phyloP scores from a whole-genome alignment of 2,329 filamentous ascomycete genomes.

The Thelonectria rubi region DNA sequence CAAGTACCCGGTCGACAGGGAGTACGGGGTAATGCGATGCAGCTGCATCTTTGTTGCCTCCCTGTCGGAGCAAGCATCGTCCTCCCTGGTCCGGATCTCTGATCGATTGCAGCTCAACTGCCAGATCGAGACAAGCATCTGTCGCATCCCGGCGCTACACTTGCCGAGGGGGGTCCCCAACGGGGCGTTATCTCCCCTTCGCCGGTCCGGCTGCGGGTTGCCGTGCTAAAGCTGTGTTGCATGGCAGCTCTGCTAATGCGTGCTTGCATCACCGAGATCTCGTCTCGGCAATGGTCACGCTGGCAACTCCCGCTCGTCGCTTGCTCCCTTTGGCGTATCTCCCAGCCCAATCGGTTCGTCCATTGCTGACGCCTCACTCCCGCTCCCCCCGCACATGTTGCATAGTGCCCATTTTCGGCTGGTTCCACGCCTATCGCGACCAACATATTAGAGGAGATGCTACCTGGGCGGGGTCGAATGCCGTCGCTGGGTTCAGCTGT shows the following conservation, averaged over 20 bases:
- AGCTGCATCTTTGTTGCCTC: not conserved
- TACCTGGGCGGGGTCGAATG: conserved; percentile 13
- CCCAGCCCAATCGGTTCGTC: conserved; percentile 4
- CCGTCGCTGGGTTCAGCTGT: not conserved
- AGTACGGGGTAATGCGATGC: not conserved
- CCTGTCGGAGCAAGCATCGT: conserved; percentile 6
- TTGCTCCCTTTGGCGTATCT: conserved; percentile 15
- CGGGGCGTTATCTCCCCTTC: conserved; percentile 11
- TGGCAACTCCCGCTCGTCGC: not conserved
- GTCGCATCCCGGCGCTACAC: conserved; percentile 11
- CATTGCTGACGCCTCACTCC: conserved; percentile 12
- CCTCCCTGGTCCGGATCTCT: conserved; percentile 9
- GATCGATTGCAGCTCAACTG: conserved; percentile 22
- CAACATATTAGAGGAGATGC: conserved; percentile 17
- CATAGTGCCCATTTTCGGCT: conserved; percentile 25
- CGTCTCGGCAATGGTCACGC: conserved; percentile 2
- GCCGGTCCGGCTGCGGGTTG: conserved; percentile 16
- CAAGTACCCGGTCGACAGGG: not conserved
- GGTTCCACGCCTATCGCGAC: conserved; percentile 12
- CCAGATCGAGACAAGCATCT: conserved; percentile 25
- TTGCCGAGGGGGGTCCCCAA: conserved; percentile 2
- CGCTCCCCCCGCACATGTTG: conserved; percentile 21
- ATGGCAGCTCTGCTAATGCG: too few relatives aligned
- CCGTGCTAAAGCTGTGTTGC: too few relatives aligned
- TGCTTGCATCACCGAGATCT: conserved; percentile 11